Base-by-base conservation (phyloP, 495 filamentous ascomycete species). In the Terfezia boudieri region DNA sequence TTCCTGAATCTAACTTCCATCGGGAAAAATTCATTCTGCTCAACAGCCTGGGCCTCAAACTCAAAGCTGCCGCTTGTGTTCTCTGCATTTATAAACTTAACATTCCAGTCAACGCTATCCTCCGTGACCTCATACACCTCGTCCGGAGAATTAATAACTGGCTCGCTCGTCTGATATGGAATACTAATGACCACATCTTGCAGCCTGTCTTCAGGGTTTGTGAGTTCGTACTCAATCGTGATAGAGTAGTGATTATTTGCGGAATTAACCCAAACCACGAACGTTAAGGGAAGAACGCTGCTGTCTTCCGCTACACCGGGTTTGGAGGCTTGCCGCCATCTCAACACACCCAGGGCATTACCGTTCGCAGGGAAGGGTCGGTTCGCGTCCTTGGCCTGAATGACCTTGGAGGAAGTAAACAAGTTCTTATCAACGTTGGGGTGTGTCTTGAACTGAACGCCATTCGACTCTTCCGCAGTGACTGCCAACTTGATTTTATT, bases 221-320 rank as follows among this genome's bases (percentile, higher is more conserved):
- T 83, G 53, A 93, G 76, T 68, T 96, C 89, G 64, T 94, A 96
- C 68, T 96, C 89, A 8, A 95, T 76, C 0, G 87, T 96, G 59
- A 95, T 74, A 37, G 80, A 86, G 63, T 79, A 88, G 51, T 81
- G 83, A 50, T 76, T 76, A 38, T 81, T 80, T 11, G 80, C 81
- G 71, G 84, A 84, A 65, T 92, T 92, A 37, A 90, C 82, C 89
- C 89, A 96, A 17, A 94, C 89, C 9, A 84, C 94, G 64, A 96
- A 94, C 26, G 80, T 86, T 60, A 96, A 86, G 35, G 89, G 89
- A 37, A 88, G 73, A 9, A 78, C 78, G 57, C 77, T 76, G 37
- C 81, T 76, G 17, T 46, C 41, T 20, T 14, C 12, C 57, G 88
- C 85, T 56, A 51, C 22, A 51, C 82, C 76, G 36, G 74, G 73